Evolutionary conservation across 108 stramenopile species (phyloP), one percentile per base, ranked within the genome.

Genomic region (Nannochloropsis gaditana): DNA sequence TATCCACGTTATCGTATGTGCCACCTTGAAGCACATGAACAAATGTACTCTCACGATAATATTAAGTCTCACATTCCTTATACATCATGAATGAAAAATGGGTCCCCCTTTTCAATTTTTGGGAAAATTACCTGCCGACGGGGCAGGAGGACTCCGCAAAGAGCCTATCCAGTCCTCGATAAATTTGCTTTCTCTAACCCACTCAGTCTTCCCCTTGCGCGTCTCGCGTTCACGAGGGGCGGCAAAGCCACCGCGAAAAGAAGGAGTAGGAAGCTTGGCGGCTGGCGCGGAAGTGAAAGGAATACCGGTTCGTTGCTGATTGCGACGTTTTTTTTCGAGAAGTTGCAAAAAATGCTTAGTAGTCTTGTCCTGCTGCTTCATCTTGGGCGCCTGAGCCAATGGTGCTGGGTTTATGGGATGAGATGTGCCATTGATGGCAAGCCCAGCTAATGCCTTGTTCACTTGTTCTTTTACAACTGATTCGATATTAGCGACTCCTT

Each of bases 261-360:
- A 73, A n/a, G 59, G 2, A 73, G 59, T n/a, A n/a, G n/a, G 19
- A n/a, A n/a, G 59, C 59, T 73, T 73, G 59, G 59, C 59, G 2
- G 59, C 59, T n/a, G 59, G 59, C 59, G 59, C n/a, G 59, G 59
- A 73, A n/a, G 59, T 73, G 59, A 73, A n/a, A 73, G 59, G 59
- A 73, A 2, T 73, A 2, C 19, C 59, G 6, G 59, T n/a, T n/a
- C n/a, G 59, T 73, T 73, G 59, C n/a, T 73, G 59, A 4, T 73
- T 15, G 15, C 59, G 59, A n/a, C 59, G 59, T 8, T 73, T 73
- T n/a, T 73, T 73, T 6, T 73, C 59, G 15, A 73, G 59, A 2
- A 73, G 59, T n/a, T 73, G 4, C 59, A 73, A 73, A 2, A 73
- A 73, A n/a, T 73, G 59, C 8, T 73, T 73, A 4, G 59, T 73